Percentiles rank a stretch among this genome's conserved stretches.
Conservation (phyloP, 2,329 filamentous ascomycete species). For the Claviceps fusiformis region DNA sequence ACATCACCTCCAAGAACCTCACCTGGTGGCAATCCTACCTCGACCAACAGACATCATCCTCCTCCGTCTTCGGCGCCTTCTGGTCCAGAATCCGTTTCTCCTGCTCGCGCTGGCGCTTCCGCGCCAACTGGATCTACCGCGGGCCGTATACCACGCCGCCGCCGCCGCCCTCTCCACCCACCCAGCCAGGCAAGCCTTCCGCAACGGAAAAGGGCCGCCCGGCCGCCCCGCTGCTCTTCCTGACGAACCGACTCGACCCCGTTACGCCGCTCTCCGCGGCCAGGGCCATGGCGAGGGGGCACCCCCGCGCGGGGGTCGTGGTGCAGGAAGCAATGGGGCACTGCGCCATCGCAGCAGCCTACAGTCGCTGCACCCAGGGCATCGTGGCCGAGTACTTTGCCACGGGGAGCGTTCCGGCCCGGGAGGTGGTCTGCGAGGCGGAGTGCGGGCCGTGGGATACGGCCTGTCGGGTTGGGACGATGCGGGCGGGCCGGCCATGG, state of each 20-base stretch:
- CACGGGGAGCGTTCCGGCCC: slow-evolving; percentile 9
- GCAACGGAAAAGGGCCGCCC: slow-evolving; percentile 16
- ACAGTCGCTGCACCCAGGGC: slow-evolving; percentile 9
- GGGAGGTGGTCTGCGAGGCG: slow-evolving; percentile 8
- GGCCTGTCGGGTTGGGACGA: neutral
- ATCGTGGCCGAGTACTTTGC: slow-evolving; percentile 11
- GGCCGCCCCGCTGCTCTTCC: slow-evolving; percentile 28
- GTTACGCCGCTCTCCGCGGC: slow-evolving; percentile 26
- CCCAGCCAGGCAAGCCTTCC: neutral
- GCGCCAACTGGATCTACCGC: slow-evolving; percentile 26
- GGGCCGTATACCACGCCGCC: slow-evolving; percentile 20
- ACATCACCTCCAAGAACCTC: slow-evolving; percentile 10
- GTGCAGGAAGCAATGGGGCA: slow-evolving; percentile 13
- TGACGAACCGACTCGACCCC: slow-evolving; percentile 29
- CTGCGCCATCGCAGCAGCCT: slow-evolving; percentile 1
- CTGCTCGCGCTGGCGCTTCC: slow-evolving; percentile 25
- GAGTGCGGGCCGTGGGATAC: slow-evolving; percentile 12
- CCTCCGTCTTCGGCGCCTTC: slow-evolving; percentile 17
- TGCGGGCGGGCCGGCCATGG: neutral
- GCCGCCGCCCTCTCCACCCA: neutral
- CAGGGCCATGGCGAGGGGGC: slow-evolving; percentile 6
- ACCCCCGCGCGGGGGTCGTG: slow-evolving; percentile 12
- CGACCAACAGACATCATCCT: slow-evolving; percentile 12
- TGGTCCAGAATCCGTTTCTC: slow-evolving; percentile 24
- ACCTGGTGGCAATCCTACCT: slow-evolving; percentile 19